These are phyloP conservation scores for Naganishia sp. DNA, from an alignment of 1,284 basidiomycete genomes.

Conservation along the genomic window DNA sequence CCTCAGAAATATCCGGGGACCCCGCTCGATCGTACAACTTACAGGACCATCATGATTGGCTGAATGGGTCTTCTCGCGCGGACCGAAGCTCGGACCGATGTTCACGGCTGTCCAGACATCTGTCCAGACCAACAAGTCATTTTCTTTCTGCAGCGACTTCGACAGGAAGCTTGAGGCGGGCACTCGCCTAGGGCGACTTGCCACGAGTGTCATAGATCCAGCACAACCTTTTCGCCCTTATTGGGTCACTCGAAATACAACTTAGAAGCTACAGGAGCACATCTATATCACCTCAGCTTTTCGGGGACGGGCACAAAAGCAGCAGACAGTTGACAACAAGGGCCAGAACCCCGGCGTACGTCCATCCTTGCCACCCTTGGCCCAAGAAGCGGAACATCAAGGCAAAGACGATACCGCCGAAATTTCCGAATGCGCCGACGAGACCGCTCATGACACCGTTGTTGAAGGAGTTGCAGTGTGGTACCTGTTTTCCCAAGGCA, in stretches of 20 bases:
- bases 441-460: conserved; percentile 41
- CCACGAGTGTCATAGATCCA: too few relatives aligned
- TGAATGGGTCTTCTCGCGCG: too few relatives aligned
- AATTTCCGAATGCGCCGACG: conserved; percentile 61
- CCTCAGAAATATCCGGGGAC: too few relatives aligned
- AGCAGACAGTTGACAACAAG: conserved; percentile 21
- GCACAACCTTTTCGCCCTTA: too few relatives aligned
- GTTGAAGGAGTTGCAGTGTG: conserved; percentile 56
- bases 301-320: conserved; percentile 12
- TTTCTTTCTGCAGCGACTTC: too few relatives aligned
- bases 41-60: too few relatives aligned
- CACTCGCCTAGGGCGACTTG: too few relatives aligned
- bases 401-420: conserved; percentile 57
- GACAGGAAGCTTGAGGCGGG: too few relatives aligned
- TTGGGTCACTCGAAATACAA: not conserved
- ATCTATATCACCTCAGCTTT: conserved; percentile 14
- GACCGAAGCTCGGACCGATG: too few relatives aligned
- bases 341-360: conserved; percentile 21
- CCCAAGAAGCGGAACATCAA: conserved; percentile 27
- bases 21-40: too few relatives aligned
- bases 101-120: too few relatives aligned
- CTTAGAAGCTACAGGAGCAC: not conserved
- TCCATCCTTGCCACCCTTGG: conserved; percentile 22
- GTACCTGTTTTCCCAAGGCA: conserved; percentile 50
- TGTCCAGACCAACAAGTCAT: too few relatives aligned